Evolutionary conservation across 805 yeast genomes (phyloP), one percentile per base, ranked within the genome.

Genomic region (Candida taoyuanica): DNA sequence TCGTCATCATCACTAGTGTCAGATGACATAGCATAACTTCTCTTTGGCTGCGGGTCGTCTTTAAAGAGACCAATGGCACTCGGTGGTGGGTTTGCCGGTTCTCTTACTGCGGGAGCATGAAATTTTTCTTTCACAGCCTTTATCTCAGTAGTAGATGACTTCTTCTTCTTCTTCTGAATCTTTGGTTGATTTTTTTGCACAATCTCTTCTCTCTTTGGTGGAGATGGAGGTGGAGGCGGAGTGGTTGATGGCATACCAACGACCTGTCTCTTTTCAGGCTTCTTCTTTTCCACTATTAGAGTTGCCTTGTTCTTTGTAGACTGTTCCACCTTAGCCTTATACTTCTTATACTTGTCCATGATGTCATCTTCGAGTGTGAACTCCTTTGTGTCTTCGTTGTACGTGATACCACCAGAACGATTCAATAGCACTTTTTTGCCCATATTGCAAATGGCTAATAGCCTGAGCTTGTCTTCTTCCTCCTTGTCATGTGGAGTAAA

Each of bases 391-490:
- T 24, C 30, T 5, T 39, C 34, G 42, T 60, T 56, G 35, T 53
- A 64, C 8, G 29, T 37, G 16, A 66, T 52, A 11, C 62, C 63
- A 15, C 52, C 49, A 7, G 46, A 44, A 33, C 65, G 63, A 1
- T 46, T 17, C 8, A 52, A 17, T 6, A 67, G 42, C 2, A 59
- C 14, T 19, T 47, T 42, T 38, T 52, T 63, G 11, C 65, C 58
- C 40, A 63, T 35, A 28, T 49, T 45, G 7, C 59, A 63, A n/a
- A 67, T 52, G 1, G 70, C 57, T 11, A 59, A 21, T 7, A 66
- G 32, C 45, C 73, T 58, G 17, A 61, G 40, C 5, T 46, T 31
- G 25, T 57, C 54, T 33, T 69, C 72, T 27, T 55, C 50, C 1
- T 35, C 53, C 3, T 40, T 17, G 33, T 59, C 60, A 43, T 63